A percentile compares a stretch with the other conserved stretches of the same genome.
Evolutionary conservation across 352 stramenopile species (phyloP).

Genomic region (Phytopythium chamaehyphon): DNA sequence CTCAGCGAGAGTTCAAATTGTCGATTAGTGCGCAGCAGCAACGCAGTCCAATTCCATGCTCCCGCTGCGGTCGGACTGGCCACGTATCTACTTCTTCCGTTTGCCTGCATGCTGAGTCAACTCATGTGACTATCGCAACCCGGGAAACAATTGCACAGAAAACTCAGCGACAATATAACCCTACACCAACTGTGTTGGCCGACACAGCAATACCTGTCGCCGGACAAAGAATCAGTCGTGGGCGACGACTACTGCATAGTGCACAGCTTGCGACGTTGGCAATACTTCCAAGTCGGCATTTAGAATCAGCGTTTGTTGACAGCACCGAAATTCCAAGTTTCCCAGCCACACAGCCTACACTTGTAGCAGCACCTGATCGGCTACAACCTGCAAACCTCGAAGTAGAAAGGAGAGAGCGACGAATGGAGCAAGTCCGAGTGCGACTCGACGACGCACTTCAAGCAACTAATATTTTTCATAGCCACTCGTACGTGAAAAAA

Average conservation of each 20-base stretch:
- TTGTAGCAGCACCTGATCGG: no score
- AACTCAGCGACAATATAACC: no score
- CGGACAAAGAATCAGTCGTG: neutral
- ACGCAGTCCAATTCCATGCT: slow-evolving; percentile 45
- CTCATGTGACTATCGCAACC: slow-evolving; percentile 5
- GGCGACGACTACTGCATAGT: neutral
- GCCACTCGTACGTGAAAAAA: neutral
- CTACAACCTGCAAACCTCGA: no score
- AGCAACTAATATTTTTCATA: neutral
- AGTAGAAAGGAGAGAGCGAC: neutral
- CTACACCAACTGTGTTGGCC: neutral
- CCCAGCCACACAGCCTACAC: no score
- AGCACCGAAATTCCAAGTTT: neutral
- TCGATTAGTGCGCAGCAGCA: slow-evolving; percentile 34
- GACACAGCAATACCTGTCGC: no score
- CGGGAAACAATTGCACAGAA: neutral
- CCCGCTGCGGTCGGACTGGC: slow-evolving; percentile 47
- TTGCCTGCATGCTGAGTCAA: slow-evolving; percentile 24
- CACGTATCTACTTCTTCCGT: slow-evolving; percentile 45
- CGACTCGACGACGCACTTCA: slow-evolving; percentile 2
- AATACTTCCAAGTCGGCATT: no score
- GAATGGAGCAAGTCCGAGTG: neutral
- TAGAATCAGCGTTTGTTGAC: no score
- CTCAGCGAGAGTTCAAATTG: slow-evolving; percentile 29
- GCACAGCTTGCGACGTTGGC: neutral